phyloP scores from a whole-genome alignment of 1,284 basidiomycete genomes.

The Fereydounia khargensis region DNA sequence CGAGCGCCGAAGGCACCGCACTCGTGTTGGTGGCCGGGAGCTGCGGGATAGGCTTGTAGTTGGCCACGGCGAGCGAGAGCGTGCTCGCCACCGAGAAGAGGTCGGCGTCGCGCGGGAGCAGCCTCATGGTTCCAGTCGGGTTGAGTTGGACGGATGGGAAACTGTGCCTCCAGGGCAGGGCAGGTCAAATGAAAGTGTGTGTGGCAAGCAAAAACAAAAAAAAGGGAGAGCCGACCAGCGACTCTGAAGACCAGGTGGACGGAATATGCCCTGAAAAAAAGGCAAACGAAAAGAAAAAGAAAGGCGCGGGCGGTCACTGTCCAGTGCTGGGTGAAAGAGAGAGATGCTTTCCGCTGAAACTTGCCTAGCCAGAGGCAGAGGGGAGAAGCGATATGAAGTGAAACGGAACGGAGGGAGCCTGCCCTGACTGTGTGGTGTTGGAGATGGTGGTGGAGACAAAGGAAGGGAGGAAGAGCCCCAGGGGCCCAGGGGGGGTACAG shows the following conservation, averaged over 20 bases:
- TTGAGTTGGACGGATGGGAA: background rate
- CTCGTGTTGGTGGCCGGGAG: slow-evolving; percentile 13
- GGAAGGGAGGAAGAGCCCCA: too few relatives aligned
- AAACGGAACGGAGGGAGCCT: too few relatives aligned
- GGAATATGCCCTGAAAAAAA: slow-evolving; percentile 1
- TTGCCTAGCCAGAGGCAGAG: too few relatives aligned
- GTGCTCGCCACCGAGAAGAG: slow-evolving; percentile 36
- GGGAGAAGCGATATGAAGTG: too few relatives aligned
- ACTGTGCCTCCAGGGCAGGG: slow-evolving; percentile 5
- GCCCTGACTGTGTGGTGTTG: too few relatives aligned
- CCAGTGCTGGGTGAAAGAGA: too few relatives aligned
- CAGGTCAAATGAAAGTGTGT: slow-evolving; percentile 7
- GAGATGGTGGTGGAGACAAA: slow-evolving; percentile 7
- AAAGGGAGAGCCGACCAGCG: slow-evolving; percentile 10
- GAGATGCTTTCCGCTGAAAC: too few relatives aligned
- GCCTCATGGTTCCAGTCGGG: slow-evolving; percentile 15
- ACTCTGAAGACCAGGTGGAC: slow-evolving; percentile 15
- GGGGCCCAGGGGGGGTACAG: too few relatives aligned
- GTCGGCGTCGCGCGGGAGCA: slow-evolving; percentile 25
- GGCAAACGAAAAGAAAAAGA: background rate
- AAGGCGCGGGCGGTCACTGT: background rate
- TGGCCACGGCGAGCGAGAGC: slow-evolving; percentile 50
- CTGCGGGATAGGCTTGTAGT: slow-evolving; percentile 56
- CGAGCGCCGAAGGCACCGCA: slow-evolving; percentile 2
- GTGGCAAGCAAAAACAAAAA: slow-evolving; percentile 7